Evolutionary conservation across 2,329 filamentous ascomycete genomes (phyloP), one percentile per base, ranked within the genome.

Genomic region (Arthrobotrys conoides): DNA sequence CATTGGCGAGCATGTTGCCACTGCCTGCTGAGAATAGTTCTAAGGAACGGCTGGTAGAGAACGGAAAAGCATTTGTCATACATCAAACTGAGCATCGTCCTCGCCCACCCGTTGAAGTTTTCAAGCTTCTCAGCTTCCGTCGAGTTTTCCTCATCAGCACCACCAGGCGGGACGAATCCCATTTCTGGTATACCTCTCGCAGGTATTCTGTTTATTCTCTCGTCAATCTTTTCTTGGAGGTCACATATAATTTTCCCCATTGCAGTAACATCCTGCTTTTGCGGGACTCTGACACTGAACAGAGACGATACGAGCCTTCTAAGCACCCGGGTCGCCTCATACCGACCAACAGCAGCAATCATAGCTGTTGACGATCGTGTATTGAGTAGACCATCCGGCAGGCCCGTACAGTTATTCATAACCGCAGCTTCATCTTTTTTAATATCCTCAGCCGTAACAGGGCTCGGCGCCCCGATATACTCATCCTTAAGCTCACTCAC

Each of bases 311-410:
- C 77, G 18, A 82, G 79, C 38, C 57, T 71, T 33, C 81, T 61
- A 6, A 82, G 80, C 12, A 82, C 63, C 22, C 76, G 57, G 2
- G 81, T 81, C n/a, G 75, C 75, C 49, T 82, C 81, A 36, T 81
- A 82, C 12, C 81, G 67, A n/a, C 81, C 81, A n/a, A 80, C 80
- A 0, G 81, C 81, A 20, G 82, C 71, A 53, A 82, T 82, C 81
- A 82, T 82, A n/a, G 81, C 81, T 27, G 81, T 73, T 18, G 80
- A 81, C 18, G 70, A 72, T 36, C 72, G 65, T 8, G 41, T 66
- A 6, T 77, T 70, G 36, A 79, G 36, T 3, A 79, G 49, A 14
- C 72, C 63, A 10, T 80, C 80, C 9, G 69, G 64, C 72, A 80
- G 30, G 38, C 75, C 80, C 4, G 69, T 75, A 30, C 76, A 79